Base-by-base conservation (phyloP, 345 rosid species). In the Eucalyptus leucophloia region DNA sequence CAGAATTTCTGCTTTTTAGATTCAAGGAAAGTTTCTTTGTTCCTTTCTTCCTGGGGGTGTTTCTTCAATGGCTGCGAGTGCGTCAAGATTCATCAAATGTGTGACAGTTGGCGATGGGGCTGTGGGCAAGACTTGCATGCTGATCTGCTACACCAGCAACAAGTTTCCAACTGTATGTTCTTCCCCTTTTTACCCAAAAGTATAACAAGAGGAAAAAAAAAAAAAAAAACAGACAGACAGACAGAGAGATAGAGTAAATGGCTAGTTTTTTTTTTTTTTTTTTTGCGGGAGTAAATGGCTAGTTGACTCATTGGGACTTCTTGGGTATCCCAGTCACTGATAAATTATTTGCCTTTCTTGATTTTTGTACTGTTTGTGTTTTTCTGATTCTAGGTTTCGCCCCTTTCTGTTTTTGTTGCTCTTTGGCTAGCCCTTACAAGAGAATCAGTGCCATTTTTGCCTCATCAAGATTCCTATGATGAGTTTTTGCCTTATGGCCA, bases 41-140 rank as follows among this genome's bases (percentile, higher is more conserved):
- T 50, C 86, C 87, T 80, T 89, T 80, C 87, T 90, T 87, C 88
- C 65, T 45, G 53, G 62, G 19, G 72, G 86, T 86, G 50, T 54
- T 86, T 19, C 50, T 87, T 67, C 92, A 90, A 96, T 96, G 98
- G 96, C 97, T 86, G 92, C 96, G 23, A 94, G 92, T 90, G 96
- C 94, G 91, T 96, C 97, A 13, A 94, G 95, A 94, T 96, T 96
- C 91, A 96, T 96, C 94, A 96, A 96, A 93, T 96, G 98, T 89
- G 96, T 96, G 87, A 96, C 98, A 5, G 98, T 96, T 34, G 98
- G 98, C 82, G 98, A 96, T 92, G 98, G 98, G 32, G 98, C 98
- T 91, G 98, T 96, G 69, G 98, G 98, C 88, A 96, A 96, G 94
- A 96, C 98, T 67, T 95, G 98, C 93, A 93, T 96, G 96, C 98